These are phyloP conservation scores for Colletotrichum sp. DNA, from an alignment of 2,329 filamentous ascomycete species.

Conservation along the genomic window DNA sequence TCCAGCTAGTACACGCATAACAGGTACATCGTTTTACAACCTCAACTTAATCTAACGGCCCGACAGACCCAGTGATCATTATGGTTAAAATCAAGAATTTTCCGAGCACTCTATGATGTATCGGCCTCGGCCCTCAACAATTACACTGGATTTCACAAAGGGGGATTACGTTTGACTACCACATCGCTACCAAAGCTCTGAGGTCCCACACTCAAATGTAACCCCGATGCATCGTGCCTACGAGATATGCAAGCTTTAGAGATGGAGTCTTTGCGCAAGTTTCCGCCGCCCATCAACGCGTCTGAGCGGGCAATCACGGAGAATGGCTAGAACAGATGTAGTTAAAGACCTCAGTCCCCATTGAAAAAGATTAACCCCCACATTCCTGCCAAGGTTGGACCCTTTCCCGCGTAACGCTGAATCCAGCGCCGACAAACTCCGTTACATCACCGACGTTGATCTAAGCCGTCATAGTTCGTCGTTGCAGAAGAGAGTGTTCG, in stretches of 20 bases:
- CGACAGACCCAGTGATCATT: background rate
- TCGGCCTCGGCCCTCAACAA: background rate
- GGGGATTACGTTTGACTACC: background rate
- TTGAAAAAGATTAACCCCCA: background rate
- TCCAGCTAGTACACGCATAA: background rate
- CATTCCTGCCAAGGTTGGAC: background rate
- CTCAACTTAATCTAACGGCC: background rate
- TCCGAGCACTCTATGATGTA: background rate
- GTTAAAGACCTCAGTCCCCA: background rate
- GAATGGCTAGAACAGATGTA: background rate
- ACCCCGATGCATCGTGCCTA: background rate
- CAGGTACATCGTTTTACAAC: background rate
- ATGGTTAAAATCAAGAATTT: background rate
- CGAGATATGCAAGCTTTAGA: background rate
- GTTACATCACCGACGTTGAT: background rate
- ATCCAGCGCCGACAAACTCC: background rate
- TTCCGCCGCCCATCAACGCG: background rate
- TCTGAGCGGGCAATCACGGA: background rate
- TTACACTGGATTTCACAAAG: fast-evolving
- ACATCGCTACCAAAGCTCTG: background rate
- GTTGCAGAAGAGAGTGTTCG: background rate
- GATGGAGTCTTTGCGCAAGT: background rate
- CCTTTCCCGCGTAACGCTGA: background rate
- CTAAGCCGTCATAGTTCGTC: background rate
- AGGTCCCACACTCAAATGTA: background rate